Evolutionary conservation across 2,329 filamentous ascomycete species (phyloP), one percentile per base, ranked within the genome.

Genomic region (Metarhizium robertsii): DNA sequence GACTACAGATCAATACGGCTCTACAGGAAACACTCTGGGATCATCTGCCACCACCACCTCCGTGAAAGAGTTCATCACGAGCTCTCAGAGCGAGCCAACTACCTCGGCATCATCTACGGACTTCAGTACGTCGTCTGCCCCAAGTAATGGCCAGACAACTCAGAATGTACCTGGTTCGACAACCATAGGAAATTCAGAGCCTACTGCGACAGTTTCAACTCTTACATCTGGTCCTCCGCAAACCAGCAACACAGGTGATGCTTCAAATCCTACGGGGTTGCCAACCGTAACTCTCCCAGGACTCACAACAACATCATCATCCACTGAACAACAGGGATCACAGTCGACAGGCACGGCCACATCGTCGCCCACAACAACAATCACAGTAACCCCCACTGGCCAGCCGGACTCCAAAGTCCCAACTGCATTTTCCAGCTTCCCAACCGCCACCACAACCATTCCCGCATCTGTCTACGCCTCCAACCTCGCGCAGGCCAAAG

Each of bases 401-500:
- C 45, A 29, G 13, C 66, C 72, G 1, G 68, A 74, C 58, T 55
- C 60, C 10, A 61, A 61, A 1, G 64, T 80, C 7, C 78, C 79
- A 0, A 79, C 78, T 0, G 66, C 68, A 34, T 69, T 68, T 32
- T 62, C 64, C 36, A 66, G 59, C n/a, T 63, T 70, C 30, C 67
- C 69, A 2, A 66, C 68, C 4, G 66, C 68, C 4, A 73, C 75
- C 0, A 65, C 69, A 3, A 73, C 71, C 2, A 71, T 80, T 3
- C 63, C 73, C 1, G 62, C 76, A 1, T 65, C 69, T 7, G 65
- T 70, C 3, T 75, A 77, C 53, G 71, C 72, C 2, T 66, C 65
- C 53, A 79, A 80, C 59, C 69, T 83, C 20, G 69, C 69, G 10
- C 60, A 69, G 40, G 76, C 78, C 10, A 66, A 69, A 45, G 56